These are phyloP conservation scores for Populus hybrid DNA, from an alignment of 441 rosid species.

Conservation along the genomic window DNA sequence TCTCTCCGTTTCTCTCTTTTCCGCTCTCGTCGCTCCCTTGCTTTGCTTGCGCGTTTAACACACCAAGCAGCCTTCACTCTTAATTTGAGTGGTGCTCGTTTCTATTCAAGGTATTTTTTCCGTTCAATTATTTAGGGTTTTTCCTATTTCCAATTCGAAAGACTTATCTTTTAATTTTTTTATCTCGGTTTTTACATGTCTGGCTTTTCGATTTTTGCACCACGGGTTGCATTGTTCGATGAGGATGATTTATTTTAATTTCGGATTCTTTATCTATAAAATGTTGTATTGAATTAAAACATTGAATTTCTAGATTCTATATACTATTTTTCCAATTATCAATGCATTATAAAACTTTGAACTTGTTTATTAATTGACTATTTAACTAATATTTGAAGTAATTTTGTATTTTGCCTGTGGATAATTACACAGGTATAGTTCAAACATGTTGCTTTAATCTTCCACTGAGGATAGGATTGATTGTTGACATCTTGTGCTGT, in stretches of 20 bases:
- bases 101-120: not conserved
- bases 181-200: not conserved
- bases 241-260: not conserved
- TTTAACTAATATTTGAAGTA: not conserved
- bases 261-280: not conserved
- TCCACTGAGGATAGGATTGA: constrained; percentile 18
- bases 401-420: not conserved
- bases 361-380: not conserved
- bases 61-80: not conserved
- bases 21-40: not conserved
- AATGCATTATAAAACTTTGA: not conserved
- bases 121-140: not conserved
- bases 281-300: not conserved
- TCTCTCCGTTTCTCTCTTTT: not conserved
- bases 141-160: not conserved
- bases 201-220: not conserved
- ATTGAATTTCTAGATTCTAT: too few relatives aligned
- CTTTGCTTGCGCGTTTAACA: not conserved
- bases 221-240: not conserved
- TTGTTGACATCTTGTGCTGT: constrained; percentile 29
- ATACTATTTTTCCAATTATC: not conserved
- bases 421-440: not conserved
- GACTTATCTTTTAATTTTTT: not conserved
- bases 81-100: not conserved
- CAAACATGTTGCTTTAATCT: constrained; percentile 6